These are phyloP conservation scores for Brachypodium distachyon DNA, from an alignment of 202 grass and related monocot genomes.

Conservation along the genomic window DNA sequence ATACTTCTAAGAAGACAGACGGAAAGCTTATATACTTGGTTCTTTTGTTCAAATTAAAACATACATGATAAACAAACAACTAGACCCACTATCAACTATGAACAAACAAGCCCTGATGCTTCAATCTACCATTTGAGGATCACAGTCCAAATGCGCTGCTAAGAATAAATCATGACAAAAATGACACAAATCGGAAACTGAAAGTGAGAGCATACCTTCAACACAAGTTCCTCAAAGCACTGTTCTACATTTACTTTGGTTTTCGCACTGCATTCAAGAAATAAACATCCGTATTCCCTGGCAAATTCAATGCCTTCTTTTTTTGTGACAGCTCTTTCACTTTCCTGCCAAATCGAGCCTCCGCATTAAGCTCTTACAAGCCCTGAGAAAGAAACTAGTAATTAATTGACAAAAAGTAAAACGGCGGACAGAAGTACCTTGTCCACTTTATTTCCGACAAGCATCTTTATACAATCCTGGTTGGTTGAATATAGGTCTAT, in stretches of 20 bases:
- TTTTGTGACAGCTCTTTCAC: constrained; percentile 90
- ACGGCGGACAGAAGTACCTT: constrained; percentile 40
- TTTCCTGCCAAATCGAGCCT: constrained; percentile 56
- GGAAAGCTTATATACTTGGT: neutral
- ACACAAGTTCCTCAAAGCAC: constrained; percentile 94
- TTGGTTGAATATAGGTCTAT: constrained; percentile 98
- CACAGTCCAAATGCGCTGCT: neutral
- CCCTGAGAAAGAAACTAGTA: neutral
- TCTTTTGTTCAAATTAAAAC: neutral
- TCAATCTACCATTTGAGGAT: neutral
- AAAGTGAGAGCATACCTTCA: constrained; percentile 41
- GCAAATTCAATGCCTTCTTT: constrained; percentile 96
- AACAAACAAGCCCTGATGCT: neutral
- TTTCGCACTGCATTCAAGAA: constrained; percentile 95
- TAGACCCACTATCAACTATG: neutral
- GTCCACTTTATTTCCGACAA: constrained; percentile 97
- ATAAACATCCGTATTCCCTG: constrained; percentile 84
- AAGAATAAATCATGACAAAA: neutral
- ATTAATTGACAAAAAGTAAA: neutral
- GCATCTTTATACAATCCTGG: constrained; percentile 98
- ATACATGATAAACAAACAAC: neutral
- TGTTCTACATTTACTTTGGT: constrained; percentile 94
- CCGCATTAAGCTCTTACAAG: neutral
- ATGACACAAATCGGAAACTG: neutral
- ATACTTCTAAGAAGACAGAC: neutral